These are phyloP conservation scores for Penicillium sp. DNA, from an alignment of 2,329 filamentous ascomycete genomes.

Conservation along the genomic window DNA sequence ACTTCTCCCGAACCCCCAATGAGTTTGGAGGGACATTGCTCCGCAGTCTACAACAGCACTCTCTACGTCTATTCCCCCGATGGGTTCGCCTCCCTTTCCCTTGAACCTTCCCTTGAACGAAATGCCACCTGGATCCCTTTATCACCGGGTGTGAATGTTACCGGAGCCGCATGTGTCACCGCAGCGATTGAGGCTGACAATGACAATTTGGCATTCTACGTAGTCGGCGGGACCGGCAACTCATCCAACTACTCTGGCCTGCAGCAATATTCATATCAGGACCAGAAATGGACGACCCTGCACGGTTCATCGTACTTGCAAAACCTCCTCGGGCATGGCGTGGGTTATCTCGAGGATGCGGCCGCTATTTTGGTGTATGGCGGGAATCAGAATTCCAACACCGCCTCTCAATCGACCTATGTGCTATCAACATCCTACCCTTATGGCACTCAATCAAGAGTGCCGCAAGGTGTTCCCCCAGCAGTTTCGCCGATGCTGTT, in stretches of 20 bases:
- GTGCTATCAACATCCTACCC: conserved; percentile 66
- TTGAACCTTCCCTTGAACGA: conserved; percentile 65
- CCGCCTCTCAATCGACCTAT: conserved; percentile 71
- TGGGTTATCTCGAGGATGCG: conserved; percentile 68
- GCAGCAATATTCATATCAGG: conserved; percentile 64
- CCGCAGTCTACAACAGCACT: conserved; percentile 74
- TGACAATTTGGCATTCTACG: conserved; percentile 65
- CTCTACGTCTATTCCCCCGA: conserved; percentile 78
- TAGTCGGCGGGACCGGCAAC: conserved; percentile 73
- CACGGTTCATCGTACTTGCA: conserved; percentile 32
- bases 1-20: conserved; percentile 68
- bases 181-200: conserved; percentile 60
- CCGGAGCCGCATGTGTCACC: conserved; percentile 74
- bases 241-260: conserved; percentile 67
- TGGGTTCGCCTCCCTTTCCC: conserved; percentile 71
- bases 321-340: conserved; percentile 71
- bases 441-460: conserved; percentile 61
- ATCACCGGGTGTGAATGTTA: conserved; percentile 66
- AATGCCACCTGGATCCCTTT: conserved; percentile 72
- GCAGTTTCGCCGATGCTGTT: conserved; percentile 69
- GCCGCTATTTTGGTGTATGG: conserved; percentile 78
- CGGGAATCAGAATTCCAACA: conserved; percentile 56
- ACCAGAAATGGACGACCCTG: conserved; percentile 60
- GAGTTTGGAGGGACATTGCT: conserved; percentile 74
- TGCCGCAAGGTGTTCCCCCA: conserved; percentile 59